phyloP scores from a whole-genome alignment of 805 yeast genomes.

The Kurtzmaniella cleridarum region DNA sequence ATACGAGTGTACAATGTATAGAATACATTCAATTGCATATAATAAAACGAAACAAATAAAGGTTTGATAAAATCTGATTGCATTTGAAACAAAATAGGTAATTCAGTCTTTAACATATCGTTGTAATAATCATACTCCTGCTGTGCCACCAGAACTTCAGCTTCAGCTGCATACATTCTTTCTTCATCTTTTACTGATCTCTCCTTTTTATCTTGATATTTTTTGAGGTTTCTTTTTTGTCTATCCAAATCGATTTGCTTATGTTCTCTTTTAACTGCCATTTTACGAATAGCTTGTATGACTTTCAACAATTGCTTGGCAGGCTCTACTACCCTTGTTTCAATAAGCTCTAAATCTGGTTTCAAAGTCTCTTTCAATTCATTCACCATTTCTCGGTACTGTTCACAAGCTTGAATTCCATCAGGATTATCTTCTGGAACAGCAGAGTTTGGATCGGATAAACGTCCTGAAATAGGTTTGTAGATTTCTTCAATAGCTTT shows the following conservation, averaged over 20 bases:
- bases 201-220: conserved; percentile 78
- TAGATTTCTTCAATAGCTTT: conserved; percentile 92
- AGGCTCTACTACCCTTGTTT: conserved; percentile 82
- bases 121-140: conserved; percentile 96
- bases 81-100: conserved; percentile 80
- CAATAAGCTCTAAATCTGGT: conserved; percentile 91
- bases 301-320: conserved; percentile 85
- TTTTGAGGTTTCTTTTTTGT: conserved; percentile 61
- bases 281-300: conserved; percentile 78
- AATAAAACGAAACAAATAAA: conserved; percentile 87
- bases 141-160: conserved; percentile 82
- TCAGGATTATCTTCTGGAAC: conserved; percentile 94
- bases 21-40: conserved; percentile 95
- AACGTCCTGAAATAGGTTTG: conserved; percentile 90
- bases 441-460: conserved; percentile 82
- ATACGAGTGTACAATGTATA: conserved; percentile 85
- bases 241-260: conserved; percentile 93
- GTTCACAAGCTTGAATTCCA: conserved; percentile 92
- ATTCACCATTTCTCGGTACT: conserved; percentile 79
- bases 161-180: conserved; percentile 80
- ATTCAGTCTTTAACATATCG: conserved; percentile 85
- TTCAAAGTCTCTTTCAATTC: conserved; percentile 81
- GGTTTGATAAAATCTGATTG: conserved; percentile 93
- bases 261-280: conserved; percentile 94
- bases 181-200: conserved; percentile 87